Conservation (phyloP, 371 early-diverging fungal species). For the Chytridiales sp. region DNA sequence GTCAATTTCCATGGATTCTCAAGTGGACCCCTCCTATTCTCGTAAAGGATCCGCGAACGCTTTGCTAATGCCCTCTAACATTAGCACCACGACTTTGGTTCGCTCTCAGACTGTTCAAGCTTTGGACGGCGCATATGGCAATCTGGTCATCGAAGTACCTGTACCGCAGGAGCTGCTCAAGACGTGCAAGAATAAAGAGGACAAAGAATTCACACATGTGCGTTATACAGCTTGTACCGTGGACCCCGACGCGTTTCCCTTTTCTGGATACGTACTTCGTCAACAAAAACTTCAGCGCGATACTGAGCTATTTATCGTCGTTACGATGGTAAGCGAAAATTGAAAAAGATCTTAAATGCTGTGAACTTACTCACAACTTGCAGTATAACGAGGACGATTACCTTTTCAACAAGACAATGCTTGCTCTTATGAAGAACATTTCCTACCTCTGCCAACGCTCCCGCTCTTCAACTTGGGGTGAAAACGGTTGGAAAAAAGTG, state of each 20-base stretch:
- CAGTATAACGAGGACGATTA: slow-evolving; percentile 86
- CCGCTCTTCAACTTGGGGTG: slow-evolving; percentile 81
- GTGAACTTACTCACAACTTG: slow-evolving; percentile 9
- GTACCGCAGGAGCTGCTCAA: slow-evolving; percentile 39
- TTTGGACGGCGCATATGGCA: slow-evolving; percentile 22
- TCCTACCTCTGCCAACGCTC: slow-evolving; percentile 76
- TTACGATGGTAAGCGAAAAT: slow-evolving; percentile 54
- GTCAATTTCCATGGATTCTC: no score
- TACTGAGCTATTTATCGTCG: slow-evolving; percentile 81
- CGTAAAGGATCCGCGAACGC: no score
- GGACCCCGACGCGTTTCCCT: slow-evolving; percentile 76
- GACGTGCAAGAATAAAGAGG: slow-evolving; percentile 21
- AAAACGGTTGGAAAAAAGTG: slow-evolving; percentile 86
- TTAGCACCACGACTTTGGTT: no score
- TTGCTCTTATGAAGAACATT: slow-evolving; percentile 74
- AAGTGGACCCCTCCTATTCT: no score
- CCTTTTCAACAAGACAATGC: slow-evolving; percentile 78
- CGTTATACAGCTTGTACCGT: slow-evolving; percentile 70
- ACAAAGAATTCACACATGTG: slow-evolving; percentile 55
- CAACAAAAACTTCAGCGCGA: slow-evolving; percentile 71
- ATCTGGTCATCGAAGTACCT: slow-evolving; percentile 45
- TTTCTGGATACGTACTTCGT: slow-evolving; percentile 71
- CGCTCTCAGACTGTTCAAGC: no score
- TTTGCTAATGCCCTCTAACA: no score
- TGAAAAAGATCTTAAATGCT: no score